Conservation (phyloP, 208 protist genomes). For the Leishmania braziliensis region DNA sequence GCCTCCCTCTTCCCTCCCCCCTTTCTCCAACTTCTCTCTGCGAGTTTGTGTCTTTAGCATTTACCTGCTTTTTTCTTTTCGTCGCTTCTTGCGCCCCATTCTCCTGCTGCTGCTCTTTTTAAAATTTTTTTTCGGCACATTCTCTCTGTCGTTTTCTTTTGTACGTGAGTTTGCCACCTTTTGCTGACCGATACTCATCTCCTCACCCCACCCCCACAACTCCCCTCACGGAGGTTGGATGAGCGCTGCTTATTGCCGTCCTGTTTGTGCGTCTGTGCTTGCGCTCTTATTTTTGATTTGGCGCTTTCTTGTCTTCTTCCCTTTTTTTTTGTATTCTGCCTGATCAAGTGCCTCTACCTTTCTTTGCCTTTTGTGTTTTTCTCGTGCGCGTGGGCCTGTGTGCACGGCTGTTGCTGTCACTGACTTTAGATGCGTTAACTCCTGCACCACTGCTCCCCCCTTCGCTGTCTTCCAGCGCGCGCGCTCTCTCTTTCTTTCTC, state of each 20-base stretch:
- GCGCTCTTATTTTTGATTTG: not conserved
- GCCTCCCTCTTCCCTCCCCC: not conserved
- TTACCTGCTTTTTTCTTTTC: slow-evolving; percentile 6
- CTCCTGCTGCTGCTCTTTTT: not conserved
- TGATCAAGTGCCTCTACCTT: not conserved
- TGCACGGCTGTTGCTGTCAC: too few species aligned
- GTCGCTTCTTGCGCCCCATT: not conserved
- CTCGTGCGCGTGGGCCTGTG: not conserved
- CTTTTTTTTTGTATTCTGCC: slow-evolving; percentile 3
- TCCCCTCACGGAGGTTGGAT: too few species aligned
- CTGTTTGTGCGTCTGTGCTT: not conserved
- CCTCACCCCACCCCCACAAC: too few species aligned
- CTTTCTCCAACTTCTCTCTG: not conserved
- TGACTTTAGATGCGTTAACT: too few species aligned
- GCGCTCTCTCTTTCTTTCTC: too few species aligned
- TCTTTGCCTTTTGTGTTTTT: not conserved
- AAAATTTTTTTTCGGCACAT: not conserved
- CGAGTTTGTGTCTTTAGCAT: not conserved
- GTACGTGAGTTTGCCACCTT: not conserved
- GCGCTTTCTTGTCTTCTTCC: slow-evolving; percentile 1
- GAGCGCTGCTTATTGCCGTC: too few species aligned
- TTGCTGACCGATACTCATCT: not conserved
- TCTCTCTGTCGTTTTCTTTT: slow-evolving; percentile 15
- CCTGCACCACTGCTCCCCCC: not conserved
- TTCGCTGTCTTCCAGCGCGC: not conserved